Base-by-base conservation (phyloP, 2,329 filamentous ascomycete genomes). In the Paraconiothyrium brasiliense region DNA sequence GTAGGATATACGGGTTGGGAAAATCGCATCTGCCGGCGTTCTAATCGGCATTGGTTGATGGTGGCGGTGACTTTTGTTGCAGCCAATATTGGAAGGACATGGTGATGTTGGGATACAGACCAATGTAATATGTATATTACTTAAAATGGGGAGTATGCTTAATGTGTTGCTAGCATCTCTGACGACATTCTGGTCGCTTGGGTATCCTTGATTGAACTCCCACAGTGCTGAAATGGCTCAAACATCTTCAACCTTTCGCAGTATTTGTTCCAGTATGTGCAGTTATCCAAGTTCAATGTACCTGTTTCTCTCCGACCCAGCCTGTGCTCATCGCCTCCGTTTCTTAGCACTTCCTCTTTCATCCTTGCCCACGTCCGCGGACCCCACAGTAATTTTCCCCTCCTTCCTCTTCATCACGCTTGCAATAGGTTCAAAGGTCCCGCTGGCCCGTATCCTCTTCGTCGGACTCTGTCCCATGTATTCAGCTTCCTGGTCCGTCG, bases 371-470 rank as follows among this genome's bases (percentile, higher is more conserved):
- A 54, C 35, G 20, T 54, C 50, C 35, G 27, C 35, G 13, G 24
- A 54, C 22, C 50, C 50, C 50, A 54, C 13, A 11, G 50, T 48
- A 8, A 37, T 44, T 16, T 43, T 32, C 20, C 64, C 52, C 34
- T 69, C 67, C 48, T 67, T 67, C 50, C 71, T 69, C 32, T 74
- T 73, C 14, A 67, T 56, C 20, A 51, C 41, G 27, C 24, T 20
- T 13, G 48, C 58, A 39, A 60, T 44, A n/a, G 64, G 63, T 44
- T 72, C 71, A 61, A 76, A 73, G 0, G 47, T 52, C 16, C 72
- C 71, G 52, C 69, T 73, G 13, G 62, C 65, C 58, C 69, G 72
- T 46, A 73, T 20, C 27, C 69, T 70, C 62, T 76, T 76, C 4
- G 64, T 66, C 5, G 71, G 67, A n/a, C 65, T 67, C 35, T 69